Base-by-base conservation (phyloP, 2,329 filamentous ascomycete species). In the Pseudopyrenochaeta lycopersici region DNA sequence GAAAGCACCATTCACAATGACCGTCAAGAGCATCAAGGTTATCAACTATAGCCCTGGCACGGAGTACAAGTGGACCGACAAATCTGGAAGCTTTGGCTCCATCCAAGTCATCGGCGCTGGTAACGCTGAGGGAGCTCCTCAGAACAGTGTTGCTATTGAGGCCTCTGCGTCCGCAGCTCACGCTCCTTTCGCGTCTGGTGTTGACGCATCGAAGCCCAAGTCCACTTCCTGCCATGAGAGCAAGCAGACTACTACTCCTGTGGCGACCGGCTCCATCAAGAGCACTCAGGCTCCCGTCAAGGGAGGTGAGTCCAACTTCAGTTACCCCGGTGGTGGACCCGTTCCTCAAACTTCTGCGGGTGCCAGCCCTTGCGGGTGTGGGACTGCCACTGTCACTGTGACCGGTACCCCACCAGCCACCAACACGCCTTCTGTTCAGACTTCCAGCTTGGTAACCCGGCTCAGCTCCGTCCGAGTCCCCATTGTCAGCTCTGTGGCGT, bases 31-130 rank as follows among this genome's bases (percentile, higher is more conserved):
- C 45, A 77, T 85, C 58, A 79, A 76, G 53, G 78, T 85, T 62
- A 77, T 74, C 56, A 84, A 85, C 75, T 80, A 81, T 75, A 79
- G 80, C 57, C 82, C 82, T 7, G 81, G 78, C 21, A 77, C 71
- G 41, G 72, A 77, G 46, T 85, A 85, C 75, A 69, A 77, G 54
- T 85, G 79, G 70, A 73, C 72, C 45, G 82, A 85, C 71, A 71
- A 73, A 59, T 76, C 75, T 12, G 83, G 83, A 36, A 71, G 62
- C 48, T 84, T 67, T 54, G 54, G 81, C 58, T 81, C 78, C 67
- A 85, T 85, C 70, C 74, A 81, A 54, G 69, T 79, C 49, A 61
- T 77, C 15, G 71, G 71, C 52, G 60, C 64, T 7, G 72, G 70
- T 7, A 69, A 75, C 51, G 63, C 65, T 31, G 61, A 67, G 6